These are phyloP conservation scores for Chlorella sp. DNA, from an alignment of 139 green algal species.

Conservation along the genomic window DNA sequence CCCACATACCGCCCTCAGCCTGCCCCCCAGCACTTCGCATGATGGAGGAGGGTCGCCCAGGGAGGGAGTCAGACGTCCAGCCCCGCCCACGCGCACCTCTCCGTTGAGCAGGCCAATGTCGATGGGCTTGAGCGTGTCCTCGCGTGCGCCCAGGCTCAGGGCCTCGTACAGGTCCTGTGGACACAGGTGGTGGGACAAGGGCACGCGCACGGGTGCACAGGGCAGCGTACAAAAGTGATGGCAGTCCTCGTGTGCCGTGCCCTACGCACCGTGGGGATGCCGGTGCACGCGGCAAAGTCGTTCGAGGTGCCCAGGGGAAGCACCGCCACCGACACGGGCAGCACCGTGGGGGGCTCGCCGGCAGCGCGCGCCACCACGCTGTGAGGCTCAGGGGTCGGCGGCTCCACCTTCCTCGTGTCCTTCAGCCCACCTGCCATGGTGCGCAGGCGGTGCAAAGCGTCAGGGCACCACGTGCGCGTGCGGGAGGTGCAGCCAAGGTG, in stretches of 20 bases:
- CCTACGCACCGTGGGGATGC: slow-evolving; percentile 36
- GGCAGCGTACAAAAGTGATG: too few species aligned
- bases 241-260: too few species aligned
- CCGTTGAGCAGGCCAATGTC: background rate
- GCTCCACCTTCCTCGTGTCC: slow-evolving; percentile 1
- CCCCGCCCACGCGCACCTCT: too few species aligned
- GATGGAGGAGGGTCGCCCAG: too few species aligned
- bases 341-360: background rate
- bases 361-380: background rate
- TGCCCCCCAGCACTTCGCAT: too few species aligned
- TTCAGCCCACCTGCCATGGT: background rate
- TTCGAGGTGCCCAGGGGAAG: slow-evolving; percentile 44
- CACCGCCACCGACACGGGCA: slow-evolving; percentile 19
- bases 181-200: too few species aligned
- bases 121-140: background rate
- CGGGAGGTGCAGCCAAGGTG: background rate
- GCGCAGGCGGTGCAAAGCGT: background rate
- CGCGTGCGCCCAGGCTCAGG: background rate
- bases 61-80: too few species aligned
- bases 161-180: background rate
- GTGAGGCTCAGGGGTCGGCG: too few species aligned
- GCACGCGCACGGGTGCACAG: too few species aligned
- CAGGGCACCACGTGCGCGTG: background rate
- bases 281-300: slow-evolving; percentile 38
- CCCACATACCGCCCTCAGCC: too few species aligned